phyloP scores from a whole-genome alignment of 78 protist species.

The Chrysochromulina tobinii region DNA sequence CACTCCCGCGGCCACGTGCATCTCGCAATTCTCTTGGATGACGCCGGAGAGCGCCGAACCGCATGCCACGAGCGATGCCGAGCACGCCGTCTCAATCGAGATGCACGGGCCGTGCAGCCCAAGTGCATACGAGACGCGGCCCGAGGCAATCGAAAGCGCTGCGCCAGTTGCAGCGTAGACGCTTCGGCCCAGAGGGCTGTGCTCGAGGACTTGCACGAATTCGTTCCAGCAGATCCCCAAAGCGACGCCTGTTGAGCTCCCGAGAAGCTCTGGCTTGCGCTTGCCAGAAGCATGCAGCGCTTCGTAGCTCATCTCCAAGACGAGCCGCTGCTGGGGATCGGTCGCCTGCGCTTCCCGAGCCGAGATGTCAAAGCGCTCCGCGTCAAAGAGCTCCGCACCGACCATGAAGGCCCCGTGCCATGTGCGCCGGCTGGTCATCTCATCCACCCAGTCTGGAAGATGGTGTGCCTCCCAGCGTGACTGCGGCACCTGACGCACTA shows the following conservation, averaged over 20 bases:
- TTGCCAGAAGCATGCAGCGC: not conserved
- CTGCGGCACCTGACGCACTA: no score
- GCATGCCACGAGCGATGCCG: conserved; percentile 80
- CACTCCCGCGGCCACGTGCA: not conserved
- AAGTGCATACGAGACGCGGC: conserved; percentile 70
- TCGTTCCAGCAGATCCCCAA: not conserved
- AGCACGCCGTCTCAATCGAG: conserved; percentile 88
- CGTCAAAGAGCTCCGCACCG: conserved; percentile 5
- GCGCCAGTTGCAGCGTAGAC: not conserved
- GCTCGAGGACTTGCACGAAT: not conserved
- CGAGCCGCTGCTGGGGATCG: conserved; percentile 35
- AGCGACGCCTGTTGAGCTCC: not conserved
- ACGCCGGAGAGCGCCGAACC: conserved; percentile 39
- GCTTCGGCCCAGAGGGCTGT: not conserved
- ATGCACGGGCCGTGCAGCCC: conserved; percentile 80
- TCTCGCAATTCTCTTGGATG: not conserved
- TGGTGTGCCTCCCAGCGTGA: no score
- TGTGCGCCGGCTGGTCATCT: no score
- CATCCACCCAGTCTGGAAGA: no score
- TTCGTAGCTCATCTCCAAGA: not conserved
- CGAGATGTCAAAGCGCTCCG: not conserved
- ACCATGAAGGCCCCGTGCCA: conserved; percentile 2
- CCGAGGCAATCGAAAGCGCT: conserved; percentile 12
- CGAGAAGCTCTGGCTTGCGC: not conserved
- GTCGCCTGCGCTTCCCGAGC: conserved; percentile 8